A percentile compares a stretch with the other conserved stretches of the same genome.
These are phyloP conservation scores for Tolypocladium pustulatum DNA, from an alignment of 2,329 filamentous ascomycete genomes.

Conservation along the genomic window DNA sequence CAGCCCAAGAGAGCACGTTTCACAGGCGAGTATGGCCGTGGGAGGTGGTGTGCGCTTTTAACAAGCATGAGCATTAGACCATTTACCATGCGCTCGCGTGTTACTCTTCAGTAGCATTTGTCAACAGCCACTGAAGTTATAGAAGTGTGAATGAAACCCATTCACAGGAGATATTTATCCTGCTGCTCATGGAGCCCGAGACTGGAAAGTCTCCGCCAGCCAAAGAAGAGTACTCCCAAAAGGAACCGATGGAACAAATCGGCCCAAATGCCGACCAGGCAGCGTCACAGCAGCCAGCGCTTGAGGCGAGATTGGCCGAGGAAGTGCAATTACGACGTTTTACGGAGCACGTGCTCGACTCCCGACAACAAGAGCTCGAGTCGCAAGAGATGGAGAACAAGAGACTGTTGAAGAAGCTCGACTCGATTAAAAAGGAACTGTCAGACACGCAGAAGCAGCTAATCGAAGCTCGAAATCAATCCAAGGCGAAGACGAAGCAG, in stretches of 20 bases:
- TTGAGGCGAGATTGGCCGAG: slow-evolving; percentile 17
- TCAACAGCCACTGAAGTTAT: neutral
- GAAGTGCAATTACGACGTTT: slow-evolving; percentile 22
- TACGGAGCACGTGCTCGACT: slow-evolving; percentile 25
- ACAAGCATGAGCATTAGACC: neutral
- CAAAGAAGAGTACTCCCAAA: neutral
- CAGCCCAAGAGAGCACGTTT: neutral
- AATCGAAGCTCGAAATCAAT: slow-evolving; percentile 16
- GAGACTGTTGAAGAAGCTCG: slow-evolving; percentile 16
- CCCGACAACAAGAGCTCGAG: slow-evolving; percentile 23
- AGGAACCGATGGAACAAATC: slow-evolving; percentile 1
- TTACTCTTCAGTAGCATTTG: neutral
- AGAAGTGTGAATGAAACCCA: neutral
- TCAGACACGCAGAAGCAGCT: slow-evolving; percentile 18
- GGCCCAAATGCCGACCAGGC: neutral
- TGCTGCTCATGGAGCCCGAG: slow-evolving; percentile 9
- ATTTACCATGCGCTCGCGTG: neutral
- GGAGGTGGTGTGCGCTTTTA: no score
- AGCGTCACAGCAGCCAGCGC: slow-evolving; percentile 1
- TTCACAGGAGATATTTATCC: no score
- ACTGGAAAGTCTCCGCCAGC: neutral
- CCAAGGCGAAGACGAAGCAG: slow-evolving; percentile 15
- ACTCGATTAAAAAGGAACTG: slow-evolving; percentile 19
- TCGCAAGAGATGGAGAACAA: slow-evolving; percentile 17
- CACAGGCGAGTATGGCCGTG: neutral